phyloP scores from a whole-genome alignment of 2,329 filamentous ascomycete genomes.

The Pseudopithomyces maydicus region DNA sequence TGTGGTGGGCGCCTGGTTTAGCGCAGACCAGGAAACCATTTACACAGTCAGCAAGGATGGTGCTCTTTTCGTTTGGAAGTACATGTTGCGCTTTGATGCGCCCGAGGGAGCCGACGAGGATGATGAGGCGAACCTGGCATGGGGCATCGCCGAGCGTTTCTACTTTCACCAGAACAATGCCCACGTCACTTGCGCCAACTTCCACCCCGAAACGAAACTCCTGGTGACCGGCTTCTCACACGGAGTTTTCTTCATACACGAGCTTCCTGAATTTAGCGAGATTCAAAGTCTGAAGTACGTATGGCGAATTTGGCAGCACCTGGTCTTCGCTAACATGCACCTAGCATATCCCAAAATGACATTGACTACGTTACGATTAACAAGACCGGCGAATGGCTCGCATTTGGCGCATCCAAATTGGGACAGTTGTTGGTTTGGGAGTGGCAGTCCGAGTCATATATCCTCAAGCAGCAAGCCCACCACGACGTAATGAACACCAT shows the following conservation, averaged over 20 bases:
- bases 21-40: slow-evolving; percentile 89
- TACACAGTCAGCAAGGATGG: slow-evolving; percentile 97
- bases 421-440: slow-evolving; percentile 99
- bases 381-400: slow-evolving; percentile 92
- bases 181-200: slow-evolving; percentile 86
- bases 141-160: slow-evolving; percentile 88
- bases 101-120: slow-evolving; percentile 61
- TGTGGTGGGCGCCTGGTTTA: slow-evolving; percentile 96
- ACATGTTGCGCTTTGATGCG: slow-evolving; percentile 65
- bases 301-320: background rate
- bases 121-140: slow-evolving; percentile 73
- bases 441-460: slow-evolving; percentile 99
- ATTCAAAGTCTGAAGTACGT: slow-evolving; percentile 76
- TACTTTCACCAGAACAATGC: slow-evolving; percentile 94
- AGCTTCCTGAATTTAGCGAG: slow-evolving; percentile 93
- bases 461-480: slow-evolving; percentile 96
- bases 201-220: slow-evolving; percentile 84
- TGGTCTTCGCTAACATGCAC: slow-evolving; percentile 19
- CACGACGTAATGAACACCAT: slow-evolving; percentile 95
- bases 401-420: slow-evolving; percentile 92
- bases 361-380: slow-evolving; percentile 96
- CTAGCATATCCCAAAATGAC: slow-evolving; percentile 93
- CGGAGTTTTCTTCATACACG: slow-evolving; percentile 90
- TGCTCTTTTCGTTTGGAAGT: slow-evolving; percentile 94
- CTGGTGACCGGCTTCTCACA: slow-evolving; percentile 97